phyloP scores from a whole-genome alignment of 169 alveolate species.

The Plasmodium adleri region DNA sequence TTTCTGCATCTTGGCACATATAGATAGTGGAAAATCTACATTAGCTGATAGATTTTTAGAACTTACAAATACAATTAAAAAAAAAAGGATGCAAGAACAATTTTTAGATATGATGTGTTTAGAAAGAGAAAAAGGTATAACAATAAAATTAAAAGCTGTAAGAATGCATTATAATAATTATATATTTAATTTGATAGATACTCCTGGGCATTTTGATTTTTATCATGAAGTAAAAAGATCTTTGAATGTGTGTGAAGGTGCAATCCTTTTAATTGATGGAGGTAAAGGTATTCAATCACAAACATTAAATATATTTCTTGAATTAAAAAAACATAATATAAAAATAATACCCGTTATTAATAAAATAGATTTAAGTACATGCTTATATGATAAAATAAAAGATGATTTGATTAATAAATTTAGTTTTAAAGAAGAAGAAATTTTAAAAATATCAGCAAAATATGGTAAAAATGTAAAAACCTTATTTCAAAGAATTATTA shows the following conservation, averaged over 20 bases:
- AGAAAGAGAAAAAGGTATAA: slow-evolving; percentile 94
- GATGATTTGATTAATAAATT: slow-evolving; percentile 77
- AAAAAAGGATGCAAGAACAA: slow-evolving; percentile 76
- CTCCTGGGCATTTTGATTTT: slow-evolving; percentile 97
- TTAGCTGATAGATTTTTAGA: slow-evolving; percentile 94
- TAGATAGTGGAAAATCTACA: slow-evolving; percentile 96
- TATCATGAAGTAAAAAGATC: slow-evolving; percentile 95
- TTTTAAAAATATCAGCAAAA: slow-evolving; percentile 92
- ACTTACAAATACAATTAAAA: slow-evolving; percentile 84
- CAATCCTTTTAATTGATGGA: slow-evolving; percentile 94
- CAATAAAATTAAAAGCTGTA: slow-evolving; percentile 91
- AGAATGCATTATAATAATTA: slow-evolving; percentile 85
- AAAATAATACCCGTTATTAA: slow-evolving; percentile 95
- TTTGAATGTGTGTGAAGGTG: slow-evolving; percentile 95
- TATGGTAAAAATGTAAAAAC: slow-evolving; percentile 88
- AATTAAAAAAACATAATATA: slow-evolving; percentile 90
- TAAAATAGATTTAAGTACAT: slow-evolving; percentile 91
- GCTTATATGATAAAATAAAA: slow-evolving; percentile 81
- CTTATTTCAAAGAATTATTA: slow-evolving; percentile 87
- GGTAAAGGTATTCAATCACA: slow-evolving; percentile 95
- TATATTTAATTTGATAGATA: slow-evolving; percentile 95
- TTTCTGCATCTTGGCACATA: slow-evolving; percentile 97
- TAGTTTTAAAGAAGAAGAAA: slow-evolving; percentile 85
- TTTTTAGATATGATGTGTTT: slow-evolving; percentile 92
- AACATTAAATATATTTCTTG: slow-evolving; percentile 91